Evolutionary conservation across 148 eudicot genomes (phyloP).

Genomic region (Rhododendron molle): DNA sequence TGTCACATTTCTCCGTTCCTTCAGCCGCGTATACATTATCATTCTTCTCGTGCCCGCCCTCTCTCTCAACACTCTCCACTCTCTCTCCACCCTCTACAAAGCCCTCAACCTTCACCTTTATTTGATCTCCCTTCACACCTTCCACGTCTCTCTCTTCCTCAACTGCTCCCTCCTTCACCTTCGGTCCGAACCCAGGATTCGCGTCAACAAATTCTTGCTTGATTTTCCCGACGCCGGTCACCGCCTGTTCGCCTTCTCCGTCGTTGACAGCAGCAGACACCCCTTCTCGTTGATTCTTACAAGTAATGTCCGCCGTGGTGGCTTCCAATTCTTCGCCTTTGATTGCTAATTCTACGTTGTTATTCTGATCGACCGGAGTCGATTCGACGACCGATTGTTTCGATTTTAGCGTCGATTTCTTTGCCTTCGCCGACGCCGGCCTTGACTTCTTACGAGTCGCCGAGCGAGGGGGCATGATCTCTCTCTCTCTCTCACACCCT

Average conservation of each 20-base stretch:
- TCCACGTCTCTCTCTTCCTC: not conserved
- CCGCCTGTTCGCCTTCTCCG: not conserved
- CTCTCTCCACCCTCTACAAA: not conserved
- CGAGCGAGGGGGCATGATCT: slow-evolving; percentile 9
- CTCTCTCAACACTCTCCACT: not conserved
- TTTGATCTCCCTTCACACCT: not conserved
- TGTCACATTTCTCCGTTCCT: not conserved
- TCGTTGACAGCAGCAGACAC: not conserved
- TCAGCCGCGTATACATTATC: not conserved
- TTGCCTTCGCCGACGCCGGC: not conserved
- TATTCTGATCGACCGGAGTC: not conserved
- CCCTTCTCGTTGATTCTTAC: not conserved
- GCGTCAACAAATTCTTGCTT: not conserved
- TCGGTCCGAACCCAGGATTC: not conserved
- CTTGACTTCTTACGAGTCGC: slow-evolving; percentile 5
- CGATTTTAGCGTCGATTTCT: not conserved
- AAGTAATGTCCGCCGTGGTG: too few species aligned
- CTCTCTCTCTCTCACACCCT: not conserved
- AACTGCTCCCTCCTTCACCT: not conserved
- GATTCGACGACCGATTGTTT: not conserved
- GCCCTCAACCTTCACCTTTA: not conserved
- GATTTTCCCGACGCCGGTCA: not conserved
- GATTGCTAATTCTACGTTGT: not conserved
- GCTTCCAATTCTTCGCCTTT: not conserved
- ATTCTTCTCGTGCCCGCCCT: not conserved